Conservation (phyloP, 148 eudicot genomes). For the Persicaria tinctoria region DNA sequence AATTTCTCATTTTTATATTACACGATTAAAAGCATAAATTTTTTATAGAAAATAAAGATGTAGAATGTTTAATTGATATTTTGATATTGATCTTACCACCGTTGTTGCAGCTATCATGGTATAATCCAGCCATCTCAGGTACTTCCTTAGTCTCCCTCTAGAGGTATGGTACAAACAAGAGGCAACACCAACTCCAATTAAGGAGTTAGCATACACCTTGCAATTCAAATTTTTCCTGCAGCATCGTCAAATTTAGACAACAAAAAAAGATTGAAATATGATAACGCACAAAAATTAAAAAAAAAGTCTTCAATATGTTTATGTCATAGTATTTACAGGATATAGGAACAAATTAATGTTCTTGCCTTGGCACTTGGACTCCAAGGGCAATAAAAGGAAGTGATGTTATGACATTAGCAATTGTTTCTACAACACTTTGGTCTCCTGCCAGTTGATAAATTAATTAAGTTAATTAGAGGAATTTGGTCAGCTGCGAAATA, state of each 20-base stretch:
- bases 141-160: conserved; percentile 67
- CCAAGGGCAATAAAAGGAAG: conserved; percentile 94
- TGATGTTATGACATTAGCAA: conserved; percentile 85
- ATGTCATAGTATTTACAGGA: background rate
- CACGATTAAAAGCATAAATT: no score
- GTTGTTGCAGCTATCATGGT: conserved; percentile 91
- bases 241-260: conserved; percentile 2
- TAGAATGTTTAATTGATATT: no score
- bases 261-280: conserved; percentile 6
- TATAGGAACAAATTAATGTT: background rate
- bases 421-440: conserved; percentile 54
- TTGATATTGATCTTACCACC: conserved; percentile 37
- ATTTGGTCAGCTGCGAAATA: background rate
- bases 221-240: conserved; percentile 79
- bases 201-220: conserved; percentile 85
- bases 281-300: no score
- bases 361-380: conserved; percentile 76
- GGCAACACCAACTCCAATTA: conserved; percentile 90
- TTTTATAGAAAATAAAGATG: no score
- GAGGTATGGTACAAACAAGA: conserved; percentile 92
- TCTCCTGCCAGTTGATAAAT: conserved; percentile 43
- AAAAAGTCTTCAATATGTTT: background rate
- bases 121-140: conserved; percentile 90
- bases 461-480: background rate
- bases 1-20: no score